phyloP scores from a whole-genome alignment of 2,329 filamentous ascomycete genomes.

The Xylariaceae sp. region DNA sequence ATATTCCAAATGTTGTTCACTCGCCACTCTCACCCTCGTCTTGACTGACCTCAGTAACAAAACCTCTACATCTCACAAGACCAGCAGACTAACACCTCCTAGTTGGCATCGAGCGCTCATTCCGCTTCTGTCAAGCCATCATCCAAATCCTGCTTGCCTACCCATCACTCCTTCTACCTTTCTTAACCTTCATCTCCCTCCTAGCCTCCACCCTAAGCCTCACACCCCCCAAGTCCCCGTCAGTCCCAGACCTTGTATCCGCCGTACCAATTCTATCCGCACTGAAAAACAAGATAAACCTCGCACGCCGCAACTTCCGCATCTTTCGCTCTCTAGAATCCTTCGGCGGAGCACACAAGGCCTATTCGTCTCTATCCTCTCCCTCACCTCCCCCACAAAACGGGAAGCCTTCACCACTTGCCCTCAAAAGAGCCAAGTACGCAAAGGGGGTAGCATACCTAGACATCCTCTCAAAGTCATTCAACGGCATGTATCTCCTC shows the following conservation, averaged over 20 bases:
- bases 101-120: constrained; percentile 59
- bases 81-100: neutral
- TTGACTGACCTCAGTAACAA: too few species aligned
- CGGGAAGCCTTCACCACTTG: constrained; percentile 17
- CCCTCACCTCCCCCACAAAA: constrained; percentile 4
- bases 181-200: constrained; percentile 13
- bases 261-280: constrained; percentile 30
- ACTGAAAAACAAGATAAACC: constrained; percentile 41
- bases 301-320: constrained; percentile 60
- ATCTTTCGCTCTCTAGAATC: constrained; percentile 64
- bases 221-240: neutral
- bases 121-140: constrained; percentile 54
- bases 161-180: constrained; percentile 31
- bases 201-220: constrained; percentile 11
- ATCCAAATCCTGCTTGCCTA: constrained; percentile 46
- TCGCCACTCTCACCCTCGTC: too few species aligned
- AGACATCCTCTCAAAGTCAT: constrained; percentile 53
- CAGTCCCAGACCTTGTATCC: constrained; percentile 16
- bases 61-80: neutral
- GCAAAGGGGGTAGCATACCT: constrained; percentile 28
- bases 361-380: constrained; percentile 31
- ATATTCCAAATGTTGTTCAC: too few species aligned
- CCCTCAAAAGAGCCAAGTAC: constrained; percentile 28
- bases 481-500: constrained; percentile 61
- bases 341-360: constrained; percentile 48